Conservation (phyloP, 805 yeast genomes). For the Yarrowia keelungensis region DNA sequence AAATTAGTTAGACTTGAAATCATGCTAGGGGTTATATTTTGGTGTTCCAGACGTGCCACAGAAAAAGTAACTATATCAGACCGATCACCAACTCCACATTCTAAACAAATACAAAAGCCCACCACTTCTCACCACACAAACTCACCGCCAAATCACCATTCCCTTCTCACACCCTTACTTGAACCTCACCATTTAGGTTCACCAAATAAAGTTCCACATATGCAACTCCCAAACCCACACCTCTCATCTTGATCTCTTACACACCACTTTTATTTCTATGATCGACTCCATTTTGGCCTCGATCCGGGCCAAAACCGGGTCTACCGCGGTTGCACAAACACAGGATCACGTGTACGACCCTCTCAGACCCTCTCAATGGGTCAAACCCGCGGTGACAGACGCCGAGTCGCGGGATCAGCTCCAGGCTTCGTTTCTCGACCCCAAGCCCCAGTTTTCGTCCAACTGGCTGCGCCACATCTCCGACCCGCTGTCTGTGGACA, state of each 20-base stretch:
- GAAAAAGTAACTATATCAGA: too few relatives aligned
- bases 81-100: too few relatives aligned
- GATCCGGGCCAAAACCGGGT: conserved; percentile 12
- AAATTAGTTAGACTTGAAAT: too few relatives aligned
- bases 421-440: conserved; percentile 60
- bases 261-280: background rate
- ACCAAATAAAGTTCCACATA: background rate
- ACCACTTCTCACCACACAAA: too few relatives aligned
- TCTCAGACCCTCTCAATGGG: background rate
- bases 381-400: background rate
- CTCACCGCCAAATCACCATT: too few relatives aligned
- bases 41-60: too few relatives aligned
- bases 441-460: conserved; percentile 69
- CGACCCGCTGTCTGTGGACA: conserved; percentile 49
- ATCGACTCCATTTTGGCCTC: conserved; percentile 13
- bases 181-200: too few relatives aligned
- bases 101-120: too few relatives aligned
- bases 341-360: background rate
- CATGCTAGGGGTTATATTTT: too few relatives aligned
- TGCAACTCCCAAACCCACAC: background rate
- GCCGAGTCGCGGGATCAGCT: conserved; percentile 43
- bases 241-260: too few relatives aligned
- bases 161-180: too few relatives aligned
- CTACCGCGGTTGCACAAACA: background rate
- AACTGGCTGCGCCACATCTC: conserved; percentile 75